These are phyloP conservation scores for Kodamaea sp. DNA, from an alignment of 1,139 yeast genomes.

Conservation along the genomic window DNA sequence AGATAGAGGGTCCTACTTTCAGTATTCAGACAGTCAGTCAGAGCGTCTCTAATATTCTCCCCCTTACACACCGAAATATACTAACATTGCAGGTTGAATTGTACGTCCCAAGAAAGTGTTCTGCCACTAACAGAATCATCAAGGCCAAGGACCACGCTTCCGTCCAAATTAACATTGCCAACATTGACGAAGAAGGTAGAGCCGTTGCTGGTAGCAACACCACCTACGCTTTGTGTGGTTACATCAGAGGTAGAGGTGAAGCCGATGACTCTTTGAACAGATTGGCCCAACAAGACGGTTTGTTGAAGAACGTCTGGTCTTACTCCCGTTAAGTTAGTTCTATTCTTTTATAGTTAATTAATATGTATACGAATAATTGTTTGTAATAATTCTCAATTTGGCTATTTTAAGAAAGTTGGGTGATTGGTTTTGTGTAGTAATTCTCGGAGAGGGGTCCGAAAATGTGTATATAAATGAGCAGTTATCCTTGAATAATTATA, in stretches of 20 bases:
- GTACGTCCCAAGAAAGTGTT: constrained; percentile 99
- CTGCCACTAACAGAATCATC: constrained; percentile 99
- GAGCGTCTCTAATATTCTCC: too few relatives aligned
- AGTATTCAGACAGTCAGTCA: too few relatives aligned
- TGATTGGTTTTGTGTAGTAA: too few relatives aligned
- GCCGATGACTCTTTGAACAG: constrained; percentile 99
- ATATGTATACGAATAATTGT: constrained; percentile 20
- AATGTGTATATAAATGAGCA: too few relatives aligned
- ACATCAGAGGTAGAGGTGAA: constrained; percentile 78
- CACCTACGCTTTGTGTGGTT: constrained; percentile 96
- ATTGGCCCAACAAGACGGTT: constrained; percentile 98
- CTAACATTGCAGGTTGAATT: constrained; percentile 81
- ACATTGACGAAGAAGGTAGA: constrained; percentile 87
- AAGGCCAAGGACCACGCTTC: constrained; percentile 99
- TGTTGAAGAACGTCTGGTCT: constrained; percentile 97
- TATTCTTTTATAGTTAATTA: constrained; percentile 10
- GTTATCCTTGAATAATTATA: too few relatives aligned
- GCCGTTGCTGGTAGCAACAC: constrained; percentile 88
- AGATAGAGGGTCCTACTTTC: too few relatives aligned
- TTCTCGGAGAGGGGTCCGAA: too few relatives aligned
- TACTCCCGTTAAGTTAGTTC: constrained; percentile 82
- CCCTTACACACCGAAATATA: constrained; percentile 13
- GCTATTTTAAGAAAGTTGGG: too few relatives aligned
- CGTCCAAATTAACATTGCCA: constrained; percentile 68
- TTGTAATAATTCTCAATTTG: too few relatives aligned